phyloP scores from a whole-genome alignment of 2,329 filamentous ascomycete species.

The Aspergillus aculeatus region DNA sequence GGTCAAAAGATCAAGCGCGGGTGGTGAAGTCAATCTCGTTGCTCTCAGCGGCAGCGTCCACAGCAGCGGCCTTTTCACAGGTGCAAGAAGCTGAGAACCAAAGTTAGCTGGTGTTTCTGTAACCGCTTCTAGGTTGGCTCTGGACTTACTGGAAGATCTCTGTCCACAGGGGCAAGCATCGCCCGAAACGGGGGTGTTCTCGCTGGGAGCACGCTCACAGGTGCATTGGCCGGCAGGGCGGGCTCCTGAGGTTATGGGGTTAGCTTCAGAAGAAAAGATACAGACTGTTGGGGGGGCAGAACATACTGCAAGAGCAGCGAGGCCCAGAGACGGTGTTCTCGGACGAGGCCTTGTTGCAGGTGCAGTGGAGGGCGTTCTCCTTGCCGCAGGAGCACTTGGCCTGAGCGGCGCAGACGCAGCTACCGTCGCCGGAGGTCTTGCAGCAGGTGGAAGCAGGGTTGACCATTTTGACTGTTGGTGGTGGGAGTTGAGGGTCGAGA shows the following conservation, averaged over 20 bases:
- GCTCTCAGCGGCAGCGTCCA: slow-evolving; percentile 58
- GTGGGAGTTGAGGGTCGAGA: slow-evolving; percentile 4
- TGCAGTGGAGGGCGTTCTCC: slow-evolving; percentile 81
- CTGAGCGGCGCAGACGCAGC: slow-evolving; percentile 59
- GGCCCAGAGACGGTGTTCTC: slow-evolving; percentile 75
- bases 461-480: slow-evolving; percentile 38
- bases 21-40: slow-evolving; percentile 85
- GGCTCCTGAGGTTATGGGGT: slow-evolving; percentile 49
- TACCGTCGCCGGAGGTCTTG: slow-evolving; percentile 52
- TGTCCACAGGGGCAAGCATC: slow-evolving; percentile 74
- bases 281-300: background rate
- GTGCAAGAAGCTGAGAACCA: slow-evolving; percentile 63
- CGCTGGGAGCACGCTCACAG: slow-evolving; percentile 68
- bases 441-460: slow-evolving; percentile 57
- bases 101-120: background rate
- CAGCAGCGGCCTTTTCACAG: slow-evolving; percentile 71
- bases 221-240: slow-evolving; percentile 78
- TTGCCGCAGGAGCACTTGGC: slow-evolving; percentile 84
- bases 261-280: background rate
- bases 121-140: background rate
- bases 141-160: slow-evolving; percentile 64
- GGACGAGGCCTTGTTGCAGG: slow-evolving; percentile 69
- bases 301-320: slow-evolving; percentile 76
- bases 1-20: slow-evolving; percentile 38
- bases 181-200: slow-evolving; percentile 65